Evolutionary conservation across 1,139 yeast genomes (phyloP), one percentile per base, ranked within the genome.

Genomic region (Magnusiomyces tetraspermus): DNA sequence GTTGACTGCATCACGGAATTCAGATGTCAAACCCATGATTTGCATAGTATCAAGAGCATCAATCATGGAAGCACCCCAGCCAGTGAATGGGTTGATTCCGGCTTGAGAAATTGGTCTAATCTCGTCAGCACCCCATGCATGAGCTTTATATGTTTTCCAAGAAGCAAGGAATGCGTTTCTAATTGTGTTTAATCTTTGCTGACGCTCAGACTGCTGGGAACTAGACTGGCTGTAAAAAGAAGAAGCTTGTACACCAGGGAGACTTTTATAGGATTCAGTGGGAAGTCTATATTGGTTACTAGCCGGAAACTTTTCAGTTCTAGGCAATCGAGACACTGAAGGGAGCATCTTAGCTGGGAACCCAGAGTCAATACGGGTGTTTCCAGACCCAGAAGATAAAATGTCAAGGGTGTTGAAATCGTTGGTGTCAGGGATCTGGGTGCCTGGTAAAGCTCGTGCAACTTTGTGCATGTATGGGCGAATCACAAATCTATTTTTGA

Each of bases 121-220:
- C 53, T 80, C 82, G 72, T 83, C 90, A 74, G 77, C 82, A 3
- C 87, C 88, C 80, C 83, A 80, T 0, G 82, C 88, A 57, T 73
- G 67, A 45, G 72, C 69, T 56, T 78, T 81, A 63, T 83, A 83
- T 23, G 76, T 71, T 50, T 70, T 69, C 87, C 87, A 83, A 10
- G 83, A 76, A 43, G 72, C 75, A 59, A 71, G 61, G 63, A 83
- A 80, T 4, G 77, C 84, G 23, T 69, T 66, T 57, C 68, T 71
- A 31, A 83, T 80, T 57, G 72, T 72, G 2, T 65, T 62, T 52
- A 78, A 76, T 43, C 77, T 76, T 4, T 55, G 58, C 17, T 37
- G 19, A 23, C 53, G 50, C 21, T 23, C 40, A 8, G 40, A 17
- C 15, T 48, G 45, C 19, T 51, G 45, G 6, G 49, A n/a, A 1